Evolutionary conservation across 345 rosid genomes (phyloP).

Genomic region (Nasturtium officinale): DNA sequence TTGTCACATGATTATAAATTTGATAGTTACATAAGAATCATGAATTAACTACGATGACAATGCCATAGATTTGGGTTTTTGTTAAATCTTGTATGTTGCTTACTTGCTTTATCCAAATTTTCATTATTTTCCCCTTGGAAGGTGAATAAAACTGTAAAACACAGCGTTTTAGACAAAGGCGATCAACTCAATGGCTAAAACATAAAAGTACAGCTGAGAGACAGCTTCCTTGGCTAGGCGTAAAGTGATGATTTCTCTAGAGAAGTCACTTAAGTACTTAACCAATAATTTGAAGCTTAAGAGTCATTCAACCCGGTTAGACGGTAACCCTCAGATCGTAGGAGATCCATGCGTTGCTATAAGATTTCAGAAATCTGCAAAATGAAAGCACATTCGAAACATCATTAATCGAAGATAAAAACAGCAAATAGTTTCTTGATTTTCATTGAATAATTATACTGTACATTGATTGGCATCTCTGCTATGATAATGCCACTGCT

Average conservation of each 20-base stretch:
- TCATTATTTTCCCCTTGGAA: not conserved
- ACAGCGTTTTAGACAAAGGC: constrained; percentile 8
- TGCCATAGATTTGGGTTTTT: not conserved
- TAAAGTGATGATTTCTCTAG: constrained; percentile 3
- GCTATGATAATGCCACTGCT: constrained; percentile 65
- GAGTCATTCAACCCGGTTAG: not conserved
- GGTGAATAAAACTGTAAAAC: constrained; percentile 4
- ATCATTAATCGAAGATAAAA: constrained; percentile 13
- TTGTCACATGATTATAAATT: not conserved
- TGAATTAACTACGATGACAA: constrained; percentile 1
- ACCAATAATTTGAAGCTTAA: not conserved
- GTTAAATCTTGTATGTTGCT: not conserved
- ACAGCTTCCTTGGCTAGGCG: not conserved
- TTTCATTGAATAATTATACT: constrained; percentile 17
- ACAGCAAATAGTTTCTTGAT: constrained; percentile 7
- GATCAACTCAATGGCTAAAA: not conserved
- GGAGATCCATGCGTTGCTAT: constrained; percentile 41
- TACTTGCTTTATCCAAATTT: not conserved
- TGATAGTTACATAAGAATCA: not conserved
- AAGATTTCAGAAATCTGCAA: constrained; percentile 88
- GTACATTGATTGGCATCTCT: constrained; percentile 88
- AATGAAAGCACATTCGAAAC: constrained; percentile 15
- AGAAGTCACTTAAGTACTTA: not conserved
- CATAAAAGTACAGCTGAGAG: constrained; percentile 7
- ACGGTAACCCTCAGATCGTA: not conserved